phyloP scores from a whole-genome alignment of 179 eudicot species.

The Drosera spatulata region DNA sequence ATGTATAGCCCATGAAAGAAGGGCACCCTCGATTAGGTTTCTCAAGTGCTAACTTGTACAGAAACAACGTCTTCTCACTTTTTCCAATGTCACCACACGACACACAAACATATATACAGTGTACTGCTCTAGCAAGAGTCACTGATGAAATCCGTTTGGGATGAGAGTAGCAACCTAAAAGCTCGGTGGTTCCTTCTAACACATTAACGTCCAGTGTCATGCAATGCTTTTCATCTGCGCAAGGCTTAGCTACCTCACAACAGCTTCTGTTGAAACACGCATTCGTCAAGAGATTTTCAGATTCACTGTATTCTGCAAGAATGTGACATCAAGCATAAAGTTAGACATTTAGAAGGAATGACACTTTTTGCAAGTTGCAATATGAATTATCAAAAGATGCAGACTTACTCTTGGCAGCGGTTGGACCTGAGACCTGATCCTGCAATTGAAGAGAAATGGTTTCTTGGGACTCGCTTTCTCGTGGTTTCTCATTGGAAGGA shows the following conservation, averaged over 20 bases:
- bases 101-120: constrained; percentile 53
- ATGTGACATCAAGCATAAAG: constrained; percentile 10
- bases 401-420: constrained; percentile 5
- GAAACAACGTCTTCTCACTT: constrained; percentile 37
- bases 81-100: constrained; percentile 49
- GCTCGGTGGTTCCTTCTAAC: constrained; percentile 19
- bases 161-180: constrained; percentile 57
- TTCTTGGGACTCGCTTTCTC: constrained; percentile 17
- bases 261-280: constrained; percentile 8
- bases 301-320: constrained; percentile 12
- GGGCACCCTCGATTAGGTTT: constrained; percentile 48
- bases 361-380: constrained; percentile 8
- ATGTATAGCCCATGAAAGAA: constrained; percentile 54
- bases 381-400: constrained; percentile 10
- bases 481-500: constrained; percentile 5
- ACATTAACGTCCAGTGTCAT: constrained; percentile 10
- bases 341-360: constrained; percentile 1
- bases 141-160: constrained; percentile 57
- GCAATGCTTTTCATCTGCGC: constrained; percentile 9
- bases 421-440: constrained; percentile 11
- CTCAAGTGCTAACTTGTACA: constrained; percentile 40
- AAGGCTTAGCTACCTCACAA: constrained; percentile 18
- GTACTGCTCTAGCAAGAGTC: constrained; percentile 34
- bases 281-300: constrained; percentile 14
- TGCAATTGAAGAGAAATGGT: constrained; percentile 7